Evolutionary conservation across 2,329 filamentous ascomycete genomes (phyloP).

Genomic region (Teratosphaeria viscida): DNA sequence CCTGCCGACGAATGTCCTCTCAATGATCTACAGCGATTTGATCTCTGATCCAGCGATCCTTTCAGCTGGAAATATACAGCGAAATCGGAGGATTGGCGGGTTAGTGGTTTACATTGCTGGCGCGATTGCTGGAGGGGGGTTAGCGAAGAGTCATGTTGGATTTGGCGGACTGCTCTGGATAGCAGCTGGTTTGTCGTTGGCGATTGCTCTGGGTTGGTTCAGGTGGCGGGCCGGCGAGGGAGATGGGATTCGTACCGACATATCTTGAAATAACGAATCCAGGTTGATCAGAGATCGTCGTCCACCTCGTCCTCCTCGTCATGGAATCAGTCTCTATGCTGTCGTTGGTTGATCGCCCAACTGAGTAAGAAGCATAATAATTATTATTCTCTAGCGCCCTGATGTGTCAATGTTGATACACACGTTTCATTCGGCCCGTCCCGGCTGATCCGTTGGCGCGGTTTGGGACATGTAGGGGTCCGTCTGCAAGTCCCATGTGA

Average conservation of each 20-base stretch:
- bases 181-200: constrained; percentile 26
- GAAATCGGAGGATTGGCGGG: constrained; percentile 41
- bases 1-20: constrained; percentile 65
- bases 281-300: no score
- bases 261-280: no score
- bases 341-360: no score
- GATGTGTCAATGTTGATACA: background rate
- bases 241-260: no score
- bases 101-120: constrained; percentile 40
- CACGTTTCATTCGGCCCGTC: no score
- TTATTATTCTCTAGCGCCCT: no score
- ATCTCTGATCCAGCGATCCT: constrained; percentile 53
- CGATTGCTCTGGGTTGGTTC: constrained; percentile 28
- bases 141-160: constrained; percentile 40
- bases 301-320: no score
- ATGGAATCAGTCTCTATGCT: no score
- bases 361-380: no score
- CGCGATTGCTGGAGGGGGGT: constrained; percentile 42
- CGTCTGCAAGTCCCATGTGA: no score
- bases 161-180: constrained; percentile 40
- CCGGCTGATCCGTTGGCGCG: no score
- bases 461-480: no score
- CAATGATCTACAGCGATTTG: constrained; percentile 68
- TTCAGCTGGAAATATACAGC: constrained; percentile 34
- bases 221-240: constrained; percentile 18